phyloP scores from a whole-genome alignment of 2,329 filamentous ascomycete genomes.

The Penicillium corylophilum region DNA sequence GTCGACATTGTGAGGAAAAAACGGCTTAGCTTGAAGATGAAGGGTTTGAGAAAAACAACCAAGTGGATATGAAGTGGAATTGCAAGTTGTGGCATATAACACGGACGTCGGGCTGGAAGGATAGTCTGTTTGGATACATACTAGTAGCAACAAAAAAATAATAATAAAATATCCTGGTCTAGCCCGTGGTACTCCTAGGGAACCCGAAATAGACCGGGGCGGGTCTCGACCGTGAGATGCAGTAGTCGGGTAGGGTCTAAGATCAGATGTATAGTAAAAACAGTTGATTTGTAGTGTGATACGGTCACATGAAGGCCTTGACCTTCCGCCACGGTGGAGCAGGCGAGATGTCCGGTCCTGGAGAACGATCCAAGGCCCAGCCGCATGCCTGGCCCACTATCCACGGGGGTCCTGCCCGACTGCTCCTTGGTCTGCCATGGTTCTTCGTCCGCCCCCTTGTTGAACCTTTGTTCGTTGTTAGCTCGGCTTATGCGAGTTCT shows the following conservation, averaged over 20 bases:
- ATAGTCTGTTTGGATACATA: background rate
- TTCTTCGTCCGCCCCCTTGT: slow-evolving; percentile 7
- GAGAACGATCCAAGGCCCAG: slow-evolving; percentile 14
- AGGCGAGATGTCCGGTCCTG: slow-evolving; percentile 5
- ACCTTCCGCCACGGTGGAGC: slow-evolving; percentile 10
- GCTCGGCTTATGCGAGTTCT: slow-evolving; percentile 16
- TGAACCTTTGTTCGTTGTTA: slow-evolving; percentile 9
- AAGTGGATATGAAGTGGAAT: slow-evolving; percentile 6
- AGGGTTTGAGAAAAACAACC: background rate
- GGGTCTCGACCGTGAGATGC: slow-evolving; percentile 20
- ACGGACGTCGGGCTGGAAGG: background rate
- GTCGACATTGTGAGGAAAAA: slow-evolving; percentile 2
- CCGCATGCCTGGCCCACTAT: slow-evolving; percentile 20
- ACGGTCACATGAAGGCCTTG: slow-evolving; percentile 6
- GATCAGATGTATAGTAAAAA: slow-evolving; percentile 8
- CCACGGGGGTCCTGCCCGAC: slow-evolving; percentile 17
- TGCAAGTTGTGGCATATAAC: slow-evolving; percentile 9
- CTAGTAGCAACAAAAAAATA: background rate
- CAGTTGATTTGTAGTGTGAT: slow-evolving; percentile 7
- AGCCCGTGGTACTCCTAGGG: slow-evolving; percentile 3
- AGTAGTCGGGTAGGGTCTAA: slow-evolving; percentile 7
- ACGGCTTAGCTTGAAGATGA: background rate
- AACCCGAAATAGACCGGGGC: slow-evolving; percentile 16
- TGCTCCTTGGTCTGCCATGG: slow-evolving; percentile 18
- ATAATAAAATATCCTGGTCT: slow-evolving; percentile 1